Percentiles rank a stretch among this genome's conserved stretches.
Conservation (phyloP, 495 filamentous ascomycete genomes). For the Margaritispora aquatica region DNA sequence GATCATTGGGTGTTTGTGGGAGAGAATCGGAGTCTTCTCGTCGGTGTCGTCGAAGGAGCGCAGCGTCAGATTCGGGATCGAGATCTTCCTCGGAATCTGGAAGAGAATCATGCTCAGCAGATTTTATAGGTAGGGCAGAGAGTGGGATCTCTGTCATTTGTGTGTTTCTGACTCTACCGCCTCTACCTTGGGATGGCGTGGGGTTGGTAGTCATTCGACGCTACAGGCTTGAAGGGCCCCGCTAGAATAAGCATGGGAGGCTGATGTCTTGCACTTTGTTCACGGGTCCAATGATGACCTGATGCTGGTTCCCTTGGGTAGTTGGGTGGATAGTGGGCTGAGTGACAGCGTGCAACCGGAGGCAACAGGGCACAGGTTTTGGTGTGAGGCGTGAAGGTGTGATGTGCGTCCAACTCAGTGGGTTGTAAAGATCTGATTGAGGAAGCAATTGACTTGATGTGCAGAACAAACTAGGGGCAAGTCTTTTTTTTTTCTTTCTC, state of each 20-base stretch:
- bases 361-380: background rate
- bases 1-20: background rate
- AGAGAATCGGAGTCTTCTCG: slow-evolving; percentile 3
- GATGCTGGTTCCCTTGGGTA: no score
- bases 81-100: slow-evolving; percentile 15
- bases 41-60: slow-evolving; percentile 21
- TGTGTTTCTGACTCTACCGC: background rate
- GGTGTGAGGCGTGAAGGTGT: no score
- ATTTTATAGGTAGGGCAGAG: slow-evolving; percentile 2
- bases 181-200: background rate
- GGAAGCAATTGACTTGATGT: no score
- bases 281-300: background rate
- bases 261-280: background rate
- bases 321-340: no score
- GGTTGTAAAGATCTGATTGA: no score
- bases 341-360: background rate
- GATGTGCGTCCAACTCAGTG: no score
- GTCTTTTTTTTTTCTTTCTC: no score
- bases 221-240: background rate
- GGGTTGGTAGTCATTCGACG: background rate
- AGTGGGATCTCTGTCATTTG: slow-evolving; percentile 14
- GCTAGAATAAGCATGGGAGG: background rate
- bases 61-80: slow-evolving; percentile 20
- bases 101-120: slow-evolving; percentile 10
- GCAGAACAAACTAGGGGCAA: no score